Conservation (phyloP, 2,329 filamentous ascomycete genomes). For the Arthrinium phaeospermum region DNA sequence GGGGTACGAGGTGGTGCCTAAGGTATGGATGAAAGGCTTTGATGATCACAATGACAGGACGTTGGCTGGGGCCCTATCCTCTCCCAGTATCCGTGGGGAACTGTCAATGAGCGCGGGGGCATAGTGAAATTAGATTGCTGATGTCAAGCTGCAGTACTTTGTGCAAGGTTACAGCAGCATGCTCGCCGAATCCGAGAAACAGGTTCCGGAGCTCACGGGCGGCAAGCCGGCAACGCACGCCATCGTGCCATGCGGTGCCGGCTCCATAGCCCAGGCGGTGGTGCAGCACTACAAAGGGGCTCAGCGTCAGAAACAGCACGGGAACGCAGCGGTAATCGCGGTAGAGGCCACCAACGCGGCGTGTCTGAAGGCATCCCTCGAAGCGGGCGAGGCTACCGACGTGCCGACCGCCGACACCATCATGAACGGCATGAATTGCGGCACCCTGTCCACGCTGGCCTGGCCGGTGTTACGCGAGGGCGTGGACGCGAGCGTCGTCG, state of each 20-base stretch:
- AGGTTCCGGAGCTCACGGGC: conserved; percentile 52
- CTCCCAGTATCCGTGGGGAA: neutral
- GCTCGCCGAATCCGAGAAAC: conserved; percentile 69
- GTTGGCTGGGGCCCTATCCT: neutral
- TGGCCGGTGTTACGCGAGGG: conserved; percentile 65
- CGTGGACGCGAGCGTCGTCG: conserved; percentile 64
- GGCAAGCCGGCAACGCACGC: conserved; percentile 52
- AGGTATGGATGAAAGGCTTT: conserved; percentile 41
- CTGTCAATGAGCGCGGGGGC: neutral
- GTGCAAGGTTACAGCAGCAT: conserved; percentile 80
- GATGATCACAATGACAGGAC: neutral
- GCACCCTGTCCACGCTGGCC: conserved; percentile 68
- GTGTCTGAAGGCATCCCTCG: conserved; percentile 61
- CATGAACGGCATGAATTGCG: conserved; percentile 78
- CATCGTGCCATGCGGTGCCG: conserved; percentile 73
- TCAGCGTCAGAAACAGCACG: conserved; percentile 9
- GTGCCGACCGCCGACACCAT: conserved; percentile 67
- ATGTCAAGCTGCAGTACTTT: conserved; percentile 59
- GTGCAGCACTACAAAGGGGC: conserved; percentile 64
- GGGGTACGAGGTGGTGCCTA: conserved; percentile 69
- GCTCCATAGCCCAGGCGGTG: conserved; percentile 74
- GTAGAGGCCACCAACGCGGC: conserved; percentile 74
- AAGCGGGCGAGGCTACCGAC: conserved; percentile 51
- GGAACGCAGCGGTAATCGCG: conserved; percentile 55
- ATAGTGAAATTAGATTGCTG: neutral